Percentiles rank a stretch among this genome's conserved stretches.
These are phyloP conservation scores for Penicilliopsis zonata DNA, from an alignment of 495 filamentous ascomycete genomes.

Conservation along the genomic window DNA sequence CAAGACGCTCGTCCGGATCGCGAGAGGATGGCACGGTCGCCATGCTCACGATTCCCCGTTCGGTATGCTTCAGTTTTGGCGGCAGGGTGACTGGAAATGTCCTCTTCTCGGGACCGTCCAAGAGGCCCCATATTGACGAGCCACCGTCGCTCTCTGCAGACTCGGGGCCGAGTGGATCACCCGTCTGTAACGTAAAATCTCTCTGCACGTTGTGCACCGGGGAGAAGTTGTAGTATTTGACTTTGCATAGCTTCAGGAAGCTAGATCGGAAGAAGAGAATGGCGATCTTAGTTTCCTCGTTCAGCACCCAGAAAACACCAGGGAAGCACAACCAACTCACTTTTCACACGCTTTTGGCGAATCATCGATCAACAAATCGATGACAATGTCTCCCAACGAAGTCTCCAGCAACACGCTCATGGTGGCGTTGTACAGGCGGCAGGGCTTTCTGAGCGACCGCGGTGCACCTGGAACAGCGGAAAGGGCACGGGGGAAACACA, in stretches of 20 bases:
- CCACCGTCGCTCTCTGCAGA: constrained; percentile 79
- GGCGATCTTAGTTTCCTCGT: constrained; percentile 40
- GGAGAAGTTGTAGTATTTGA: constrained; percentile 97
- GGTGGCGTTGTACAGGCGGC: constrained; percentile 11
- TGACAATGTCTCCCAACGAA: constrained; percentile 82
- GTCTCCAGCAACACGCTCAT: constrained; percentile 86
- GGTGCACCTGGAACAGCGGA: constrained; percentile 3
- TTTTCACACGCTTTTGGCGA: constrained; percentile 86
- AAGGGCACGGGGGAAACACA: neutral
- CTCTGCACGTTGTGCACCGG: constrained; percentile 81
- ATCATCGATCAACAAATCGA: constrained; percentile 78
- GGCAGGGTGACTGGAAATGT: constrained; percentile 77
- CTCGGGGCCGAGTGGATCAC: constrained; percentile 80
- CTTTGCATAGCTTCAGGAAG: constrained; percentile 94
- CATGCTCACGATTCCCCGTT: constrained; percentile 89
- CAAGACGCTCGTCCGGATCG: constrained; percentile 70
- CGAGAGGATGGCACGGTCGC: constrained; percentile 65
- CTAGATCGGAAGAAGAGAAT: constrained; percentile 34
- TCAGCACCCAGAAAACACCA: constrained; percentile 11
- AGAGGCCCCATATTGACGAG: constrained; percentile 77
- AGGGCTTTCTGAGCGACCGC: constrained; percentile 11
- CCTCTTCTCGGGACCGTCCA: constrained; percentile 58
- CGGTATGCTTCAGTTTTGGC: constrained; percentile 72
- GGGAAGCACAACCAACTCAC: constrained; percentile 37
- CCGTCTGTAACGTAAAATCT: constrained; percentile 89